Conservation (phyloP, 179 eudicot species). For the Patellifolia procumbens region DNA sequence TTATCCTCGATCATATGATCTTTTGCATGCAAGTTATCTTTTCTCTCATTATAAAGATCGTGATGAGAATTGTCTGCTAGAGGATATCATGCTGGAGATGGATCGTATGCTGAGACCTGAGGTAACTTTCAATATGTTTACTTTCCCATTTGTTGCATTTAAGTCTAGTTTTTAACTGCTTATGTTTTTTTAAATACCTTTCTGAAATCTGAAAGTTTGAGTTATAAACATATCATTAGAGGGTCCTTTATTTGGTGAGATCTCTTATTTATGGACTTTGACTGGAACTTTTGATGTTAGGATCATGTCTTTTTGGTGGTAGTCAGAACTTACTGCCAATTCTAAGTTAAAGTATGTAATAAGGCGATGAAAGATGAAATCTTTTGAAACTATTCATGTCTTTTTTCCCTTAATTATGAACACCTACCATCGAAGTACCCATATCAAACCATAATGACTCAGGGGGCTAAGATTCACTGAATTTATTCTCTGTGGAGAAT, state of each 20-base stretch:
- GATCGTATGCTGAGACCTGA: constrained; percentile 83
- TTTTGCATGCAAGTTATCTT: constrained; percentile 82
- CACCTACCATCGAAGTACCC: not conserved
- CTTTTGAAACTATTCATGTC: not conserved
- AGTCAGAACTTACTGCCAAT: not conserved
- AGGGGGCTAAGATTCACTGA: not conserved
- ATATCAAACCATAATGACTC: not conserved
- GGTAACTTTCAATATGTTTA: constrained; percentile 40
- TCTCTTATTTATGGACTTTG: not conserved
- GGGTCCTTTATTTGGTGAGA: too few relatives aligned
- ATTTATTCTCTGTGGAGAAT: not conserved
- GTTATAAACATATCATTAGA: not conserved
- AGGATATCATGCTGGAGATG: constrained; percentile 90
- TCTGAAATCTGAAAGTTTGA: not conserved
- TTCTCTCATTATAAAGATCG: constrained; percentile 68
- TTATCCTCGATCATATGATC: constrained; percentile 90
- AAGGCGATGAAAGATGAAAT: not conserved
- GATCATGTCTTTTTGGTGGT: not conserved
- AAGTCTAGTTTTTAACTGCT: not conserved
- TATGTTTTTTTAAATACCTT: not conserved
- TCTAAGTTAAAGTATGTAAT: not conserved
- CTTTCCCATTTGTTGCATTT: not conserved
- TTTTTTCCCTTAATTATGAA: not conserved
- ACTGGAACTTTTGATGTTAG: not conserved
- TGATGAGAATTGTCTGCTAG: constrained; percentile 59